Base-by-base conservation (phyloP, 148 eudicot genomes). In the Rheum nobile region DNA sequence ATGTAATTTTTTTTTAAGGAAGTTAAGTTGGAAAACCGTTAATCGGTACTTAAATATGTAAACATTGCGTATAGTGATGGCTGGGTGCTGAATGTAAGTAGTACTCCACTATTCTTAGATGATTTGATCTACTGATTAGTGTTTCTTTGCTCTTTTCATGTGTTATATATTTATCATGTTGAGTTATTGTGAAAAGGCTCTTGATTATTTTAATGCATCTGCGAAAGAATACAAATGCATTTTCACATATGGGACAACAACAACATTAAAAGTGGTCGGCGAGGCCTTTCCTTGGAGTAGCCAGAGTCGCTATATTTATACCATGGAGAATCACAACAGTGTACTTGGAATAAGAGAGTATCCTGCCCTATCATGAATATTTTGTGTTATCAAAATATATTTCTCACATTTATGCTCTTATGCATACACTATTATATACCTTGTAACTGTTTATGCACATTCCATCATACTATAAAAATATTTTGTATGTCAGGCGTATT, bases 311-410 rank as follows among this genome's bases (percentile, higher is more conserved):
- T 94, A 86, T 78, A 86, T 86, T 90, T 91, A 94, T 76, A 89
- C 96, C n/a, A 88, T 87, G 90, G 98, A 94, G 85, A 94, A 94
- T 79, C 98, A 94, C 84, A 94, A 91, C 72, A 94, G 98, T 70
- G 98, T 94, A 43, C 76, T 94, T 81, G 98, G 98, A 50, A 88
- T 94, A 46, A 84, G 98, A 85, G 98, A 94, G 98, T 94, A 94
- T 87, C 91, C 96, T 90, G 50, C 43, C 28, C 50, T 67, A 17
- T 57, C 32, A 26, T 57, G 32, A n/a, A n/a, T n/a, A n/a, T n/a
- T n/a, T n/a, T n/a, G n/a, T n/a, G n/a, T n/a, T n/a, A n/a, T n/a
- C n/a, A n/a, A n/a, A n/a, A n/a, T n/a, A n/a, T n/a, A n/a, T n/a
- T n/a, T n/a, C n/a, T n/a, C n/a, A n/a, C n/a, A n/a, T n/a, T n/a